Evolutionary conservation across 768 basidiomycete genomes (phyloP).

Genomic region (Auriscalpium microsporum): DNA sequence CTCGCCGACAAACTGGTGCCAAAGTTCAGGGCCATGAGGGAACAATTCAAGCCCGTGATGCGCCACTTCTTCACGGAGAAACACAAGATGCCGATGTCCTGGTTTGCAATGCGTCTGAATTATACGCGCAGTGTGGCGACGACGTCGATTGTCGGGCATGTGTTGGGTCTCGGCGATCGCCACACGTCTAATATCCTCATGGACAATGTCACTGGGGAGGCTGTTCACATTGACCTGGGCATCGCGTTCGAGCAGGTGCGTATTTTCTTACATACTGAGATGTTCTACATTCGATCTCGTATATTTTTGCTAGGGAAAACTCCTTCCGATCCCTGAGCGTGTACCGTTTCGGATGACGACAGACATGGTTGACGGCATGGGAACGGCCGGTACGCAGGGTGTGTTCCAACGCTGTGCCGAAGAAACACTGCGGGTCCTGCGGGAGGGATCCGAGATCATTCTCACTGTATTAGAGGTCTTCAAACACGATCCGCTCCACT

Average conservation of each 20-base stretch:
- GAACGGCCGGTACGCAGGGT: conserved; percentile 80
- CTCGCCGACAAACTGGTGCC: conserved; percentile 22
- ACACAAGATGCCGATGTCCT: conserved; percentile 80
- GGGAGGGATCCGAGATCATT: conserved; percentile 78
- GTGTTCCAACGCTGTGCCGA: conserved; percentile 95
- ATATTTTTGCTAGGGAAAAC: conserved; percentile 53
- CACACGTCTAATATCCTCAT: conserved; percentile 90
- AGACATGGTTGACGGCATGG: conserved; percentile 93
- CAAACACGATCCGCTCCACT: conserved; percentile 91
- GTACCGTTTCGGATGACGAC: conserved; percentile 94
- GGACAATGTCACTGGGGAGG: conserved; percentile 73
- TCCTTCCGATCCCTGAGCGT: conserved; percentile 69
- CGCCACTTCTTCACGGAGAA: conserved; percentile 90
- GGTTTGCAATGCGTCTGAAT: conserved; percentile 86
- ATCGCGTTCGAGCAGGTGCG: conserved; percentile 92
- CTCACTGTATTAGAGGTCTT: conserved; percentile 96
- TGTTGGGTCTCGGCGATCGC: conserved; percentile 88
- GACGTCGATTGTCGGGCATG: conserved; percentile 87
- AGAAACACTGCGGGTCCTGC: conserved; percentile 86
- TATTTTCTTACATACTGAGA: background rate
- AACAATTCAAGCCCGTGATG: conserved; percentile 74
- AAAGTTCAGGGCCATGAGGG: conserved; percentile 19
- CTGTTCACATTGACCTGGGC: conserved; percentile 93
- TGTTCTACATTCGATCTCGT: background rate
- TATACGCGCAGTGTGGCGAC: conserved; percentile 92